Evolutionary conservation across 2,329 filamentous ascomycete genomes (phyloP).

Genomic region (Sarocladiaceae sp.): DNA sequence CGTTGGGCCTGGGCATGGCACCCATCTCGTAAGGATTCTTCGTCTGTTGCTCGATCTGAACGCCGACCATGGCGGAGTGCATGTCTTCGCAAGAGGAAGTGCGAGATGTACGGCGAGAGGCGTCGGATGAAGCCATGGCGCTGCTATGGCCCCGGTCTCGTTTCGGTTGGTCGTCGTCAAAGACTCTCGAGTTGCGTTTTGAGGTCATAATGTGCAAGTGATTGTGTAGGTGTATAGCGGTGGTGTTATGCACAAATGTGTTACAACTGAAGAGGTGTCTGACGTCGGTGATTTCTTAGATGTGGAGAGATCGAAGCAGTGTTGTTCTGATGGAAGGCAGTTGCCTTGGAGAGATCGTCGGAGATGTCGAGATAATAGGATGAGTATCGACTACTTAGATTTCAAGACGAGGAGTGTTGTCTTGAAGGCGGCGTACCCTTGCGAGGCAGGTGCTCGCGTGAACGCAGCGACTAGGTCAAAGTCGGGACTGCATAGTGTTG

Average conservation of each 20-base stretch:
- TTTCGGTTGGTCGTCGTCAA: slow-evolving; percentile 16
- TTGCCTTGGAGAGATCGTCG: not conserved
- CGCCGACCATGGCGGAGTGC: not conserved
- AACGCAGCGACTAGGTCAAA: slow-evolving; percentile 4
- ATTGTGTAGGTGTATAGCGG: no score
- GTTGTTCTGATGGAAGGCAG: not conserved
- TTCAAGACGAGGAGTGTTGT: not conserved
- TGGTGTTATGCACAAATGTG: no score
- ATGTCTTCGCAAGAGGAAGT: slow-evolving; percentile 24
- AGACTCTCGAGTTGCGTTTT: slow-evolving; percentile 20
- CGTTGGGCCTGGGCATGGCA: not conserved
- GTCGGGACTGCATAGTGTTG: slow-evolving; percentile 8
- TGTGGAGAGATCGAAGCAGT: not conserved
- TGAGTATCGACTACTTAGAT: not conserved
- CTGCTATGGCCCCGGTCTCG: slow-evolving; percentile 12
- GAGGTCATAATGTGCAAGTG: slow-evolving; percentile 16
- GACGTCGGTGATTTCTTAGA: no score
- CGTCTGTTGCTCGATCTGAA: not conserved
- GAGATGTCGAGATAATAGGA: not conserved
- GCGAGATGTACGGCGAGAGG: slow-evolving; percentile 23
- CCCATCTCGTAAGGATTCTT: not conserved
- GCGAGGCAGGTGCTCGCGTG: slow-evolving; percentile 10
- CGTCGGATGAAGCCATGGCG: slow-evolving; percentile 7
- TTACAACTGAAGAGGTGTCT: no score
- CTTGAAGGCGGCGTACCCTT: not conserved